phyloP scores from a whole-genome alignment of 108 stramenopile species.

The Fragilaria radians region DNA sequence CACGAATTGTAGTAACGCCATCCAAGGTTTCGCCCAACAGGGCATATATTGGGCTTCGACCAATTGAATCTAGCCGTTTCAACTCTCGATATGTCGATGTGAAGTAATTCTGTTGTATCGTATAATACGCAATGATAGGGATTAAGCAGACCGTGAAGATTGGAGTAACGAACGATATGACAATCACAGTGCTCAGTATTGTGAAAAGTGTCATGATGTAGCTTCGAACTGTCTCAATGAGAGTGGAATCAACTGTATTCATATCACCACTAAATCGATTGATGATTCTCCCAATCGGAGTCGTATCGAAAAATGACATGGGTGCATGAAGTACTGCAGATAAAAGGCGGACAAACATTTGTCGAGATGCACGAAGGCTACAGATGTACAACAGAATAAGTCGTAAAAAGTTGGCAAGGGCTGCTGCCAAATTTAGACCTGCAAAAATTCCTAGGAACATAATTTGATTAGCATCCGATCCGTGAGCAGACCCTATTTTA shows the following conservation, averaged over 20 bases:
- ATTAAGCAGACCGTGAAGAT: slow-evolving; percentile 38
- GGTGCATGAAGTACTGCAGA: slow-evolving; percentile 67
- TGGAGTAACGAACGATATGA: slow-evolving; percentile 66
- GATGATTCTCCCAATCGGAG: slow-evolving; percentile 48
- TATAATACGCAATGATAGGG: slow-evolving; percentile 33
- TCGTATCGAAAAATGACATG: slow-evolving; percentile 78
- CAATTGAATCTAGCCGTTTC: slow-evolving; percentile 84
- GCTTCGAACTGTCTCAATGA: slow-evolving; percentile 57
- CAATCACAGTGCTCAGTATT: slow-evolving; percentile 68
- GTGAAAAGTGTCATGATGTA: slow-evolving; percentile 63
- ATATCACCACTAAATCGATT: slow-evolving; percentile 70
- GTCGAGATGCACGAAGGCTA: slow-evolving; percentile 31
- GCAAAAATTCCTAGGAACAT: slow-evolving; percentile 49
- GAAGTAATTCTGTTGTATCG: neutral
- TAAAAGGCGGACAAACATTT: slow-evolving; percentile 36
- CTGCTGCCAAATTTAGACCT: slow-evolving; percentile 42
- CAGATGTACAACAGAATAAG: slow-evolving; percentile 29
- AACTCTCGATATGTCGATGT: slow-evolving; percentile 76
- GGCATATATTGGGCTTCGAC: slow-evolving; percentile 85
- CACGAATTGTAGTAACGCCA: slow-evolving; percentile 89
- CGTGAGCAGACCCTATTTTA: slow-evolving; percentile 9
- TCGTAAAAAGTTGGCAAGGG: slow-evolving; percentile 34
- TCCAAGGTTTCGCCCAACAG: slow-evolving; percentile 90
- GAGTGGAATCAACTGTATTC: slow-evolving; percentile 89
- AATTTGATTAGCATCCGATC: slow-evolving; percentile 5